Percentiles rank a stretch among this genome's conserved stretches.
phyloP scores from a whole-genome alignment of 2,329 filamentous ascomycete species.

The Pyrenochaeta sp. region DNA sequence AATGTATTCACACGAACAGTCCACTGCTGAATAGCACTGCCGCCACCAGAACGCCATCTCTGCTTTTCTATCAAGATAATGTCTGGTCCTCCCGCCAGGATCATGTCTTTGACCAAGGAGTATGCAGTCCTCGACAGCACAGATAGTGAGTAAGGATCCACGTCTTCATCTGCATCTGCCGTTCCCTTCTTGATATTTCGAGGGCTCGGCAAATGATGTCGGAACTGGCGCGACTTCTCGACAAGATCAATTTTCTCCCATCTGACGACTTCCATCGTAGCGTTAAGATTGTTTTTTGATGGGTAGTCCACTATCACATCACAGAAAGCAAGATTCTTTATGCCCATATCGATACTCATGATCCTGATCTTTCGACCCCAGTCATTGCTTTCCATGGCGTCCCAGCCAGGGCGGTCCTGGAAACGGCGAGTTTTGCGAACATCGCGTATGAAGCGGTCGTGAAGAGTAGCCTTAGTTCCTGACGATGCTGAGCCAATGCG shows the following conservation, averaged over 20 bases:
- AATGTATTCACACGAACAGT: slow-evolving; percentile 82
- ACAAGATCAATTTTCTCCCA: slow-evolving; percentile 46
- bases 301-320: slow-evolving; percentile 57
- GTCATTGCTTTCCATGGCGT: slow-evolving; percentile 31
- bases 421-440: slow-evolving; percentile 23
- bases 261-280: slow-evolving; percentile 34
- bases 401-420: slow-evolving; percentile 1
- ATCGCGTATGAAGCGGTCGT: slow-evolving; percentile 59
- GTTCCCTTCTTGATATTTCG: background rate
- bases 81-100: slow-evolving; percentile 66
- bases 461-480: slow-evolving; percentile 67
- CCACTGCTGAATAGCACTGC: slow-evolving; percentile 77
- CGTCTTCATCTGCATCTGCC: slow-evolving; percentile 12
- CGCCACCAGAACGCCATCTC: slow-evolving; percentile 70
- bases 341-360: slow-evolving; percentile 84
- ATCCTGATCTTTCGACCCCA: slow-evolving; percentile 54
- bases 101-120: slow-evolving; percentile 57
- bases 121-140: slow-evolving; percentile 66
- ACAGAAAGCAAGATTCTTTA: slow-evolving; percentile 81
- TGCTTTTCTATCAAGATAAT: slow-evolving; percentile 76
- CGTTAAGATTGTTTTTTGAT: slow-evolving; percentile 5
- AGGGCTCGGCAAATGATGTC: background rate
- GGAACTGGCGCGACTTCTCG: slow-evolving; percentile 1
- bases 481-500: slow-evolving; percentile 67
- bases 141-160: slow-evolving; percentile 61